Percentiles rank a stretch among this genome's conserved stretches.
These are phyloP conservation scores for Heritiera fomes DNA, from an alignment of 345 rosid species.

Conservation along the genomic window DNA sequence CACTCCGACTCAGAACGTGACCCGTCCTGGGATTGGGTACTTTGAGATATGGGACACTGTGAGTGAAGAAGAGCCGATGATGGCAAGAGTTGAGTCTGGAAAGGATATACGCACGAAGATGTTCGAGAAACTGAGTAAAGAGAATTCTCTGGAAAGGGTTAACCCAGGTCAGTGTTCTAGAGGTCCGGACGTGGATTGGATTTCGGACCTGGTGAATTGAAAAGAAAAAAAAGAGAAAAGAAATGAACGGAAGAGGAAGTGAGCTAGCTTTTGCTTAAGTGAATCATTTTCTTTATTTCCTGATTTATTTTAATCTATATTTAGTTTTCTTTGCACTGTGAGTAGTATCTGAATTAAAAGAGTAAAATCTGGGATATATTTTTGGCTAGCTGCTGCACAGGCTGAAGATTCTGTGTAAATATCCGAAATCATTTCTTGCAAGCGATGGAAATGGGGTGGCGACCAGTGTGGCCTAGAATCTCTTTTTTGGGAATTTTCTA, in stretches of 20 bases:
- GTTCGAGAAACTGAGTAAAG: slow-evolving; percentile 73
- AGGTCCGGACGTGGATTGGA: slow-evolving; percentile 76
- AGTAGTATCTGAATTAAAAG: slow-evolving; percentile 5
- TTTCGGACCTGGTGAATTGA: slow-evolving; percentile 61
- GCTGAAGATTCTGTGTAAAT: background rate
- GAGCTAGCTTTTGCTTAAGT: background rate
- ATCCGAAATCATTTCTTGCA: background rate
- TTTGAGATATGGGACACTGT: slow-evolving; percentile 50
- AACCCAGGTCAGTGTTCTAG: slow-evolving; percentile 26
- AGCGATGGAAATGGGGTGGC: background rate
- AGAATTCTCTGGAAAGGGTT: slow-evolving; percentile 49
- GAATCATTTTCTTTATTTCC: background rate
- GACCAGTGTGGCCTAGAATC: background rate
- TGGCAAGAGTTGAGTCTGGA: slow-evolving; percentile 89
- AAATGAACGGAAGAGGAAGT: background rate
- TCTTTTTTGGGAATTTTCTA: background rate
- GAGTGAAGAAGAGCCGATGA: slow-evolving; percentile 61
- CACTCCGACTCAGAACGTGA: slow-evolving; percentile 45
- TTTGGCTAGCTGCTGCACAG: background rate
- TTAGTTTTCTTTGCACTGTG: slow-evolving; percentile 12
- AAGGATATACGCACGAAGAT: slow-evolving; percentile 62
- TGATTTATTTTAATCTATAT: slow-evolving; percentile 4
- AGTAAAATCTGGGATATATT: background rate
- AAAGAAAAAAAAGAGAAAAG: background rate
- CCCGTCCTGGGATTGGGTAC: slow-evolving; percentile 38